Conservation (phyloP, 352 stramenopile genomes). For the Globisporangium ultimum region DNA sequence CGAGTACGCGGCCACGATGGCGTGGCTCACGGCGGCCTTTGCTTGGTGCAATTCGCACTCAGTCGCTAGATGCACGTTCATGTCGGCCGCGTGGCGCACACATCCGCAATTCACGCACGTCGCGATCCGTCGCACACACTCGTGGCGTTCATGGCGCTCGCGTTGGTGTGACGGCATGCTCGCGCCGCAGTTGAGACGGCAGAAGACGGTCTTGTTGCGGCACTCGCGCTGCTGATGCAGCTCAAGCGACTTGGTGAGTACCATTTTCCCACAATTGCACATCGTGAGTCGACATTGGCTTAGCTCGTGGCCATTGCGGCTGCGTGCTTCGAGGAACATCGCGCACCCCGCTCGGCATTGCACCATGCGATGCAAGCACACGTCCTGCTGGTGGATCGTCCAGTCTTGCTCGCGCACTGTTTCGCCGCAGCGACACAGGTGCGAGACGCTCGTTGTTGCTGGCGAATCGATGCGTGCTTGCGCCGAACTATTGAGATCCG, state of each 20-base stretch:
- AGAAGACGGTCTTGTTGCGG: slow-evolving; percentile 34
- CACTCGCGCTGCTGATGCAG: slow-evolving; percentile 56
- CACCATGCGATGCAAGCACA: slow-evolving; percentile 41
- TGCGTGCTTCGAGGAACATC: slow-evolving; percentile 41
- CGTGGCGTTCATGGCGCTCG: slow-evolving; percentile 54
- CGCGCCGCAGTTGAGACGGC: slow-evolving; percentile 32
- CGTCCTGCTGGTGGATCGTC: slow-evolving; percentile 23
- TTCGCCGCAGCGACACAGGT: slow-evolving; percentile 44
- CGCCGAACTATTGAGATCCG: not conserved
- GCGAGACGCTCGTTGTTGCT: slow-evolving; percentile 3
- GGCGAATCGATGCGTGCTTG: not conserved
- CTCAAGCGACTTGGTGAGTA: slow-evolving; percentile 48
- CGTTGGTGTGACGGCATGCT: slow-evolving; percentile 28
- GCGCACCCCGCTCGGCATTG: slow-evolving; percentile 51
- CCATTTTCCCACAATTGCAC: slow-evolving; percentile 65
- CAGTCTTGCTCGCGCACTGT: slow-evolving; percentile 23
- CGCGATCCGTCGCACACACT: slow-evolving; percentile 34
- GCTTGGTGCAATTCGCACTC: slow-evolving; percentile 39
- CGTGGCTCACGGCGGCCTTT: slow-evolving; percentile 18
- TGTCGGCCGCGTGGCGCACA: slow-evolving; percentile 33
- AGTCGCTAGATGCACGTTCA: slow-evolving; percentile 31
- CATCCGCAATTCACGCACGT: slow-evolving; percentile 40
- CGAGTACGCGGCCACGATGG: slow-evolving; percentile 19
- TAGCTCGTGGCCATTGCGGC: slow-evolving; percentile 58
- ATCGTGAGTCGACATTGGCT: slow-evolving; percentile 65